These are phyloP conservation scores for Hymenoscyphus scutula DNA, from an alignment of 2,329 filamentous ascomycete species.

Conservation along the genomic window DNA sequence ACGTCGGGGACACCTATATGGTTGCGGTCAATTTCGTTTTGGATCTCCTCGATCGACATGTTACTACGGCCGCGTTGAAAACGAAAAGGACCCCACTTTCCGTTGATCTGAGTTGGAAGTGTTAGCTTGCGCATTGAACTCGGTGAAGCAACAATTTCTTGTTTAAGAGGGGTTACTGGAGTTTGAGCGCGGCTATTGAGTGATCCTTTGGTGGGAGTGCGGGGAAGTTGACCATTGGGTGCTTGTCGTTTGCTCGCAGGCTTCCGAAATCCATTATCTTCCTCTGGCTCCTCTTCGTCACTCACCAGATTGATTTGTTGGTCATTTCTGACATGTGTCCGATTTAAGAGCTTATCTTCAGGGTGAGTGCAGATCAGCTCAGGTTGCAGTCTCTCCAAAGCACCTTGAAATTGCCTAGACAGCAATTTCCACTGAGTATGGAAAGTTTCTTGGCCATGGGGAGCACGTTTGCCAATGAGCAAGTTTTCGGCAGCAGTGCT, in stretches of 20 bases:
- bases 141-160: background rate
- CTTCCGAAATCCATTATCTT: background rate
- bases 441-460: slow-evolving; percentile 40
- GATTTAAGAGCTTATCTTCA: background rate
- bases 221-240: background rate
- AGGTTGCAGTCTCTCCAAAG: background rate
- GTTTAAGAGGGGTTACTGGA: background rate
- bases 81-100: slow-evolving; percentile 16
- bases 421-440: slow-evolving; percentile 40
- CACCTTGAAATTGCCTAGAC: slow-evolving; percentile 35
- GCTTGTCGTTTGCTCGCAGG: background rate
- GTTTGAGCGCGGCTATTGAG: background rate
- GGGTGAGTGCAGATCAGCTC: background rate
- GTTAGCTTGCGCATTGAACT: background rate
- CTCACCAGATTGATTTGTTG: background rate
- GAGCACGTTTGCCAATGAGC: slow-evolving; percentile 44
- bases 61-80: slow-evolving; percentile 11
- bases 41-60: slow-evolving; percentile 42
- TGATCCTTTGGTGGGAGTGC: background rate
- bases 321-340: background rate
- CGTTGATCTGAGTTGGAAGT: background rate
- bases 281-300: background rate
- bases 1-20: slow-evolving; percentile 55
- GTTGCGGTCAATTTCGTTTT: slow-evolving; percentile 49
- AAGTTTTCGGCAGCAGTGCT: slow-evolving; percentile 51